A percentile compares a stretch with the other conserved stretches of the same genome.
These are phyloP conservation scores for Hemileccinum rubropunctum DNA, from an alignment of 768 basidiomycete species.

Conservation along the genomic window DNA sequence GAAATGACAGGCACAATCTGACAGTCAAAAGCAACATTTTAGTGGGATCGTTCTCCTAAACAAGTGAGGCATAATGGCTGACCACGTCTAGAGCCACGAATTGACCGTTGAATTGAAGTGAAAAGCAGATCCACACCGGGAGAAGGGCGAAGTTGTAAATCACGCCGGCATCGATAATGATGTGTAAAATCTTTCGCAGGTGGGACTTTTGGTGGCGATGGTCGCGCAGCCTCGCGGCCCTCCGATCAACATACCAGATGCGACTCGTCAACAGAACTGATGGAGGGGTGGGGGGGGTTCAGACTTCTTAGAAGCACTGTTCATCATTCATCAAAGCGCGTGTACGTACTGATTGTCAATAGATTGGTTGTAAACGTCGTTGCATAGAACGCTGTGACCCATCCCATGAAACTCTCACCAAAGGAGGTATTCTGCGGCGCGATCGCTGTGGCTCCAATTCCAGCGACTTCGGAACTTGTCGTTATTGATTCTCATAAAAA, in stretches of 20 bases:
- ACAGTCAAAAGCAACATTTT: neutral
- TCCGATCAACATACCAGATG: slow-evolving; percentile 26
- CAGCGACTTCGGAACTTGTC: neutral
- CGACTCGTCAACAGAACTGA: slow-evolving; percentile 23
- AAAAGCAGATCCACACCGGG: slow-evolving; percentile 30
- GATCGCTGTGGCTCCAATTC: slow-evolving; percentile 4
- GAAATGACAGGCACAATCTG: slow-evolving; percentile 13
- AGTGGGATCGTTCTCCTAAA: neutral
- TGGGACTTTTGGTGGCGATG: neutral
- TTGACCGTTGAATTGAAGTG: slow-evolving; percentile 24
- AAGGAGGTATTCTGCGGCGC: slow-evolving; percentile 19
- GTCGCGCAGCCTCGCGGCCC: slow-evolving; percentile 13
- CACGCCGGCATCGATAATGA: slow-evolving; percentile 34
- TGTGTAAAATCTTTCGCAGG: slow-evolving; percentile 13
- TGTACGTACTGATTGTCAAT: slow-evolving; percentile 22
- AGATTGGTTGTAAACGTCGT: slow-evolving; percentile 33
- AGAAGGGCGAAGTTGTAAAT: slow-evolving; percentile 35
- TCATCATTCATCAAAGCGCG: too few relatives aligned
- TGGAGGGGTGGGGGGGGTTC: too few relatives aligned
- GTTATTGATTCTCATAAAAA: neutral
- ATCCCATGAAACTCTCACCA: slow-evolving; percentile 14
- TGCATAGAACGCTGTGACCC: slow-evolving; percentile 35
- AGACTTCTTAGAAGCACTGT: neutral
- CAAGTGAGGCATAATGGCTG: neutral
- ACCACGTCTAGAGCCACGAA: slow-evolving; percentile 36